A percentile compares a stretch with the other conserved stretches of the same genome.
Evolutionary conservation across 1,284 basidiomycete species (phyloP).

Genomic region (Rhodotorula sp.): DNA sequence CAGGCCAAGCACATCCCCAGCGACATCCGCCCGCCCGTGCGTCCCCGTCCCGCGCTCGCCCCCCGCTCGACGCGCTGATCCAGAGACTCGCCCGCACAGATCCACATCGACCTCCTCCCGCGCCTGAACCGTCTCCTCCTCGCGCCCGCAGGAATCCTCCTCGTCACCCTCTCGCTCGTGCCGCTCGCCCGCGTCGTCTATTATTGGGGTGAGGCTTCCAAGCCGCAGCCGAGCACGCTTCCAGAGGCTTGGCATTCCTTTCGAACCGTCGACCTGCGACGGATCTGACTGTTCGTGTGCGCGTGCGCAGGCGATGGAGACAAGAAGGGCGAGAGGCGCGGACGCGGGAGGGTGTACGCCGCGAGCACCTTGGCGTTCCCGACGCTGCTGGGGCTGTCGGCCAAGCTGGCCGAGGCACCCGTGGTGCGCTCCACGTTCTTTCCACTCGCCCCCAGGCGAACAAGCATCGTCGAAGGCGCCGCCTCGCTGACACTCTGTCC

Average conservation of each 20-base stretch:
- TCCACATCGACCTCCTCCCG: slow-evolving; percentile 41
- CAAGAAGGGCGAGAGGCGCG: slow-evolving; percentile 12
- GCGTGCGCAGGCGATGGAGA: slow-evolving; percentile 14
- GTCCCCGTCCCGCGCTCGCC: no score
- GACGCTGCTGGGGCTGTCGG: slow-evolving; percentile 16
- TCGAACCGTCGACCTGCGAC: not conserved
- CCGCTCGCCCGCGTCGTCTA: slow-evolving; percentile 35
- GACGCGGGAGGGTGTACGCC: slow-evolving; percentile 22
- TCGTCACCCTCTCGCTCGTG: slow-evolving; percentile 32
- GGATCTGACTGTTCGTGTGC: no score
- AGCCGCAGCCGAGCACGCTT: not conserved
- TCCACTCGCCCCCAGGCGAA: not conserved
- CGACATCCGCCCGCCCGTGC: slow-evolving; percentile 35
- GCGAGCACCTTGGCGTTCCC: slow-evolving; percentile 28
- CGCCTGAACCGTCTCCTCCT: slow-evolving; percentile 26
- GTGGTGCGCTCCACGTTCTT: slow-evolving; percentile 9
- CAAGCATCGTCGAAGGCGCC: not conserved
- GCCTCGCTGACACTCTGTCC: not conserved
- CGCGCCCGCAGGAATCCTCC: slow-evolving; percentile 28
- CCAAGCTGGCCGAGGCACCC: slow-evolving; percentile 17
- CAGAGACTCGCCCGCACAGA: slow-evolving; percentile 14
- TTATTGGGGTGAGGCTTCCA: slow-evolving; percentile 7
- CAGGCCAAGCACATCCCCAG: slow-evolving; percentile 35
- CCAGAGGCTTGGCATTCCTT: not conserved
- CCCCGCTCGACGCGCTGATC: no score